Base-by-base conservation (phyloP, 2,329 filamentous ascomycete species). In the Monosporascus sp. region DNA sequence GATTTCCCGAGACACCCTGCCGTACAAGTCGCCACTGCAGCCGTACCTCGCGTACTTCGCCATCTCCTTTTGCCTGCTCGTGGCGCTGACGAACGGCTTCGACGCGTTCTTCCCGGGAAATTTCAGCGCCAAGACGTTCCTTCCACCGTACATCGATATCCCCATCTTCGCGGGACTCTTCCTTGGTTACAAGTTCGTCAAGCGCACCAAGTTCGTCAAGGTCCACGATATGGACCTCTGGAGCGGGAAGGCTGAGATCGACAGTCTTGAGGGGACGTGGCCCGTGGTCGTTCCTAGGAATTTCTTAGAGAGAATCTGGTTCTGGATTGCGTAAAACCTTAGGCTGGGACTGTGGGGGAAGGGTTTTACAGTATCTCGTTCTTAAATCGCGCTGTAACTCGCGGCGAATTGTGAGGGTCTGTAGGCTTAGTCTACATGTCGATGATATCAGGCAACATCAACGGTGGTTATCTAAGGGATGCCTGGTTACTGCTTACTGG, bases 11-110 rank as follows among this genome's bases (percentile, higher is more conserved):
- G 75, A 84, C 55, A 79, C 74, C 1, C 70, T 91, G 19, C 84
- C 86, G 1, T 89, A 87, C 71, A 84, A 79, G 55, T 79, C 83
- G 3, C 78, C 76, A 20, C 74, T 81, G 56, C 87, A 91, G 70
- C 88, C 88, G 2, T 91, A 81, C 64, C 74, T 84, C 4, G 86
- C 87, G 2, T 91, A 70, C 48, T 81, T 84, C 53, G 78, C 85
- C 1, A 72, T 89, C 5, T 67, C 72, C 2, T 84, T 81, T 52
- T 87, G 84, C 40, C 74, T 79, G 26, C 64, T 87, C 37, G 85
- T 91, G 72, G 81, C 85, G 1, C 76, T 91, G 55, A 86, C 90
- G 38, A 85, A 87, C 44, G 87, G 87, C 0, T 91, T 89, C 58
- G 78, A 85, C 2, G 84, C 88, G 5, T 91, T 91, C 64, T 75